Evolutionary conservation across 2,329 filamentous ascomycete genomes (phyloP).

Genomic region (Tolypocladium guangdongense): DNA sequence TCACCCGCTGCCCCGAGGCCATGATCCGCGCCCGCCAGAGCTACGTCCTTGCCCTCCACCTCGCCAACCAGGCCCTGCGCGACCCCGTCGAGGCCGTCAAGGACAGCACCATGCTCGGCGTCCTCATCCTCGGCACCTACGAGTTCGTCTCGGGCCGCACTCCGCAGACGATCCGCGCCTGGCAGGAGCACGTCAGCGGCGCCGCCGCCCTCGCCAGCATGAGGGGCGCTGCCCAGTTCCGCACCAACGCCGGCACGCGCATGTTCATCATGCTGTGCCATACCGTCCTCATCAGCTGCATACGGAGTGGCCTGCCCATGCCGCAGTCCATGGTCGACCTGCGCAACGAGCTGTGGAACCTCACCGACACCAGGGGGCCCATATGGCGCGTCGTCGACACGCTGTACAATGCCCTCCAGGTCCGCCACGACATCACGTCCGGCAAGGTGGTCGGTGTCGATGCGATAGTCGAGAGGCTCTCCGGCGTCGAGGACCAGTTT

Average conservation of each 20-base stretch:
- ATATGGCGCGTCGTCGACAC: slow-evolving; percentile 32
- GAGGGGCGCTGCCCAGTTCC: slow-evolving; percentile 36
- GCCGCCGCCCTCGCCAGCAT: slow-evolving; percentile 38
- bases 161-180: slow-evolving; percentile 35
- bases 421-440: slow-evolving; percentile 34
- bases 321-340: slow-evolving; percentile 36
- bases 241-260: slow-evolving; percentile 30
- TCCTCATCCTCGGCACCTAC: slow-evolving; percentile 43
- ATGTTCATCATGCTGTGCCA: slow-evolving; percentile 46
- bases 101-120: slow-evolving; percentile 40
- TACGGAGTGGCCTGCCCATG: slow-evolving; percentile 37
- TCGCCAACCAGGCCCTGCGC: slow-evolving; percentile 38
- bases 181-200: slow-evolving; percentile 42
- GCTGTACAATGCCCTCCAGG: slow-evolving; percentile 32
- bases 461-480: slow-evolving; percentile 23
- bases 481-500: slow-evolving; percentile 32
- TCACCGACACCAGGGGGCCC: slow-evolving; percentile 24
- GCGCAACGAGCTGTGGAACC: slow-evolving; percentile 28
- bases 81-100: slow-evolving; percentile 31
- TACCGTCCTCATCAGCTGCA: slow-evolving; percentile 39
- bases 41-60: slow-evolving; percentile 38
- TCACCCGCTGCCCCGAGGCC: slow-evolving; percentile 28
- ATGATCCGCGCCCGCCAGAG: slow-evolving; percentile 37
- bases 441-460: slow-evolving; percentile 24
- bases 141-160: slow-evolving; percentile 40